Conservation (phyloP, 108 stramenopile genomes). For the Fragilariopsis cylindrus region DNA sequence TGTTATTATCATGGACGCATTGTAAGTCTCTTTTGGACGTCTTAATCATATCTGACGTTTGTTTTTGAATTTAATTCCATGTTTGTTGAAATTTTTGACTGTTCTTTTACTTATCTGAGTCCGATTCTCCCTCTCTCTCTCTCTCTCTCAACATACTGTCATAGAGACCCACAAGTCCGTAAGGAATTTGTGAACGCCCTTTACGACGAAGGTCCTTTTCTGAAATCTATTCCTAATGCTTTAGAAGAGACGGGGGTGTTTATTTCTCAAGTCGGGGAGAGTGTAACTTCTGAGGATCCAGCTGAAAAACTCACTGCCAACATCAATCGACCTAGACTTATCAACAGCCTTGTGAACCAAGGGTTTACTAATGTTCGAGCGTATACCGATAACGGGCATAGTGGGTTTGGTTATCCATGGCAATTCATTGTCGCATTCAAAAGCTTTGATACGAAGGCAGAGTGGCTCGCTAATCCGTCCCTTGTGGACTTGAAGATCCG, state of each 20-base stretch:
- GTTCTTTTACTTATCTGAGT: too few relatives aligned
- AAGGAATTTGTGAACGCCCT: slow-evolving; percentile 35
- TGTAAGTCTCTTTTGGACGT: slow-evolving; percentile 37
- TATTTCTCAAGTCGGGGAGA: slow-evolving; percentile 68
- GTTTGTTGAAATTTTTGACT: too few relatives aligned
- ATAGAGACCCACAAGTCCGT: slow-evolving; percentile 56
- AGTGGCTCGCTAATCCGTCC: slow-evolving; percentile 64
- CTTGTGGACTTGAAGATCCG: slow-evolving; percentile 59
- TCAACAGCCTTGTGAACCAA: slow-evolving; percentile 42
- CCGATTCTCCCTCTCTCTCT: neutral
- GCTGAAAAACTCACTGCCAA: slow-evolving; percentile 47
- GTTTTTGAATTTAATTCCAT: neutral
- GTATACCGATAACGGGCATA: slow-evolving; percentile 32
- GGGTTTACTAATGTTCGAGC: slow-evolving; percentile 64
- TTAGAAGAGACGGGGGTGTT: slow-evolving; percentile 52
- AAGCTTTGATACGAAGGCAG: slow-evolving; percentile 26
- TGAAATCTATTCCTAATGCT: slow-evolving; percentile 39
- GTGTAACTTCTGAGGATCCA: slow-evolving; percentile 30
- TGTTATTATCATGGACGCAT: slow-evolving; percentile 82
- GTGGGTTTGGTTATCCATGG: slow-evolving; percentile 64
- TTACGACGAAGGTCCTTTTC: slow-evolving; percentile 28
- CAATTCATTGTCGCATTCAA: slow-evolving; percentile 56
- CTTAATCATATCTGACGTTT: neutral
- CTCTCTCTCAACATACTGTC: neutral
- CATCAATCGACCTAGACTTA: slow-evolving; percentile 43